These are phyloP conservation scores for Trichothecium roseum DNA, from an alignment of 2,329 filamentous ascomycete genomes.

Conservation along the genomic window DNA sequence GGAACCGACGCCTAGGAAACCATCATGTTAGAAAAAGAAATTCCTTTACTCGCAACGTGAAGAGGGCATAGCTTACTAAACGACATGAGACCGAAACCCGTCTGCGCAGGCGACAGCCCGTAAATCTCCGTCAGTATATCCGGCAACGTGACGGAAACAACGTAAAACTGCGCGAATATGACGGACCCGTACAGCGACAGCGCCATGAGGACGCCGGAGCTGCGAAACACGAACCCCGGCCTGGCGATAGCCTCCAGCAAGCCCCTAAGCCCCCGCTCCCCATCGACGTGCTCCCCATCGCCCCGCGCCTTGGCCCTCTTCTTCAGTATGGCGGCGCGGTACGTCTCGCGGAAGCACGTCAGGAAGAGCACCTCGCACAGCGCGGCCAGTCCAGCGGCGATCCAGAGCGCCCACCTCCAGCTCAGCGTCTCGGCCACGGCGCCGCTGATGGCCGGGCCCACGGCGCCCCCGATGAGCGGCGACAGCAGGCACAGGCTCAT, in stretches of 20 bases:
- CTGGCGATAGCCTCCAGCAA: constrained; percentile 28
- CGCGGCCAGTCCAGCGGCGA: constrained; percentile 34
- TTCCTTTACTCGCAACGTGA: not conserved
- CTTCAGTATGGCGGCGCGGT: constrained; percentile 44
- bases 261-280: constrained; percentile 7
- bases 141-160: constrained; percentile 42
- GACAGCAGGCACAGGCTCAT: constrained; percentile 48
- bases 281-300: not conserved
- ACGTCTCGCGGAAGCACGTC: constrained; percentile 47
- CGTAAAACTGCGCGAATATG: constrained; percentile 41
- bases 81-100: constrained; percentile 40
- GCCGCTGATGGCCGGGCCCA: constrained; percentile 45
- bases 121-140: constrained; percentile 38
- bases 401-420: constrained; percentile 44
- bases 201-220: constrained; percentile 41
- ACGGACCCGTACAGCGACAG: constrained; percentile 35
- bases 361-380: constrained; percentile 41
- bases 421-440: constrained; percentile 42
- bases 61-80: too few relatives aligned
- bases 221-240: constrained; percentile 33
- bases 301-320: constrained; percentile 15
- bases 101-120: constrained; percentile 36
- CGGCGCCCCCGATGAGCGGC: constrained; percentile 44
- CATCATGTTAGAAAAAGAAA: not conserved
- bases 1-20: constrained; percentile 33